phyloP scores from a whole-genome alignment of 495 filamentous ascomycete species.

The Pseudevernia furfuracea region DNA sequence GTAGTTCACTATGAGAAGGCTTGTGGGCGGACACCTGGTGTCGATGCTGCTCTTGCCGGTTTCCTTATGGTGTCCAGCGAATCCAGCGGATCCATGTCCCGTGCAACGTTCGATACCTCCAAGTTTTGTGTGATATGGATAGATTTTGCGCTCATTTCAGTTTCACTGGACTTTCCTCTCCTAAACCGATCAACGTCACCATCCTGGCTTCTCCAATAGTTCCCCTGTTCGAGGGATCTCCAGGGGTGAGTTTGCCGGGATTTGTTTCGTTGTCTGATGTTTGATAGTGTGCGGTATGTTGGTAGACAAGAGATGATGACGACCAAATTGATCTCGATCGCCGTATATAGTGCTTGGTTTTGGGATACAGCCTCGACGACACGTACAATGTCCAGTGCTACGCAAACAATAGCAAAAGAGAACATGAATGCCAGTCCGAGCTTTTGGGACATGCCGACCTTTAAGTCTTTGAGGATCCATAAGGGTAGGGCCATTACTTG shows the following conservation, averaged over 20 bases:
- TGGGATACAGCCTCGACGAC: slow-evolving; percentile 1
- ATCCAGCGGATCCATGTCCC: background rate
- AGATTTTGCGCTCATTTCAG: background rate
- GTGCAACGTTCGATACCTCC: background rate
- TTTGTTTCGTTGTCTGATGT: background rate
- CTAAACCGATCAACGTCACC: slow-evolving; percentile 1
- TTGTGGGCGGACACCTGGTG: background rate
- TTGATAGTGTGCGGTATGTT: slow-evolving; percentile 2
- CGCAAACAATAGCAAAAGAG: slow-evolving; percentile 7
- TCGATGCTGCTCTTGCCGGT: background rate
- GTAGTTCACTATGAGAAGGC: background rate
- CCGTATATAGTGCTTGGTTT: slow-evolving; percentile 10
- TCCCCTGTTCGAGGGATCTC: background rate
- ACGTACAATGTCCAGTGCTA: slow-evolving; percentile 15
- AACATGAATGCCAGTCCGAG: slow-evolving; percentile 13
- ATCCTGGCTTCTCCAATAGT: background rate
- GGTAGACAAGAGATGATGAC: slow-evolving; percentile 15
- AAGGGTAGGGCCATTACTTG: slow-evolving; percentile 14
- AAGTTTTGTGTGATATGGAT: background rate
- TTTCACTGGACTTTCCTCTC: background rate
- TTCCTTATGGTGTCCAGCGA: background rate
- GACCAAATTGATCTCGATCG: slow-evolving; percentile 12
- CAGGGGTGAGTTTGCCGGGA: background rate
- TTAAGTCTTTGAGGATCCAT: slow-evolving; percentile 4
- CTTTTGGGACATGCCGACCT: slow-evolving; percentile 11